These are phyloP conservation scores for Termitomyces sp. DNA, from an alignment of 768 basidiomycete species.

Conservation along the genomic window DNA sequence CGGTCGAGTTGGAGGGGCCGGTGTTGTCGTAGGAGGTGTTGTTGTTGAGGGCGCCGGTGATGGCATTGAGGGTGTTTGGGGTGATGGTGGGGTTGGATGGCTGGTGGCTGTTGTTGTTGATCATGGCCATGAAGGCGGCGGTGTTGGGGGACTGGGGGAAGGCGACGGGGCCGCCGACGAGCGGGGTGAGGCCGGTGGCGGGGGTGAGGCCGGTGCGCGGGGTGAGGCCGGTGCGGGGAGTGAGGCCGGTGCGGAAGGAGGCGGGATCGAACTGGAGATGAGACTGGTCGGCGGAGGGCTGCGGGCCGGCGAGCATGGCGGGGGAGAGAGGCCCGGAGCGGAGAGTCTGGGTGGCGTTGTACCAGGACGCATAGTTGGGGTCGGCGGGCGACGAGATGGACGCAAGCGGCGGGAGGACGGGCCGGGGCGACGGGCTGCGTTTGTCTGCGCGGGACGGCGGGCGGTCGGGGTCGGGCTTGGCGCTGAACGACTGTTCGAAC, in stretches of 20 bases:
- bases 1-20: neutral
- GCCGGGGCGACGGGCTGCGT: slow-evolving; percentile 44
- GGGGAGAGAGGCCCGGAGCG: slow-evolving; percentile 93
- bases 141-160: slow-evolving; percentile 90
- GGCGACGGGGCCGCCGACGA: slow-evolving; percentile 64
- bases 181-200: slow-evolving; percentile 72
- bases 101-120: slow-evolving; percentile 50
- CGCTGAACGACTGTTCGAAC: slow-evolving; percentile 91
- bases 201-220: slow-evolving; percentile 80
- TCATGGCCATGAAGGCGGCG: slow-evolving; percentile 88
- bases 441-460: slow-evolving; percentile 27
- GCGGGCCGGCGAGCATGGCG: slow-evolving; percentile 92
- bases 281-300: slow-evolving; percentile 37
- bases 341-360: slow-evolving; percentile 57
- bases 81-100: slow-evolving; percentile 51
- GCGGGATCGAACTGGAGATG: slow-evolving; percentile 9
- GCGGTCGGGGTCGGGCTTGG: slow-evolving; percentile 27
- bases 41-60: slow-evolving; percentile 70
- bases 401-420: slow-evolving; percentile 77
- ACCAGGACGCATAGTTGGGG: slow-evolving; percentile 56
- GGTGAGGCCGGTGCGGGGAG: slow-evolving; percentile 72
- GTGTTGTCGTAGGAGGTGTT: slow-evolving; percentile 33
- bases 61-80: slow-evolving; percentile 70
- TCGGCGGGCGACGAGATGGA: slow-evolving; percentile 71
- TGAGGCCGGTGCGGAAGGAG: slow-evolving; percentile 2